phyloP scores from a whole-genome alignment of 768 basidiomycete species.

The Leucosporidium creatinivorum region DNA sequence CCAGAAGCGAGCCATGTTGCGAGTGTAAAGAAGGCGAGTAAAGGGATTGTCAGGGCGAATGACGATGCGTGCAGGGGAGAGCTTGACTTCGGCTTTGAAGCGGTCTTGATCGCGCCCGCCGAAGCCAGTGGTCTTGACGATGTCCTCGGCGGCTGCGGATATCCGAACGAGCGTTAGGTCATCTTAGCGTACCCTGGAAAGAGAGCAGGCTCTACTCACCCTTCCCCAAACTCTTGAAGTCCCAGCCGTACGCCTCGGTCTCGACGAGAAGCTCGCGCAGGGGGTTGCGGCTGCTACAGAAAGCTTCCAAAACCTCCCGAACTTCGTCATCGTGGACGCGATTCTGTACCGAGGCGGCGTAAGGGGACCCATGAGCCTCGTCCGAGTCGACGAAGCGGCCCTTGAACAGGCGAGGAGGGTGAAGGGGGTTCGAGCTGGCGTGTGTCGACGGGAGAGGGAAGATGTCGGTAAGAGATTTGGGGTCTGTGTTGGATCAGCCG shows the following conservation, averaged over 20 bases:
- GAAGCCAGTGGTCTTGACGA: background rate
- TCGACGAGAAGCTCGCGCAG: background rate
- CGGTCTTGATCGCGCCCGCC: background rate
- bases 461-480: background rate
- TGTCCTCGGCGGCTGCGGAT: background rate
- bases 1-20: background rate
- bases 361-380: background rate
- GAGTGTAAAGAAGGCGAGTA: background rate
- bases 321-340: background rate
- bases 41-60: background rate
- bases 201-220: too few relatives aligned
- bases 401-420: background rate
- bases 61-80: background rate
- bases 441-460: background rate
- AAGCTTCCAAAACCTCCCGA: background rate
- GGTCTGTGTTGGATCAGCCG: background rate
- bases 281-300: background rate
- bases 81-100: background rate
- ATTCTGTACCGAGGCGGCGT: background rate
- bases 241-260: background rate
- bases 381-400: background rate
- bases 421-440: background rate
- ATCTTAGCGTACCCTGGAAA: too few relatives aligned
- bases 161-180: background rate
- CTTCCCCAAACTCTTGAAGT: background rate